These are phyloP conservation scores for Lodderomyces theae DNA, from an alignment of 1,139 yeast genomes.

Conservation along the genomic window DNA sequence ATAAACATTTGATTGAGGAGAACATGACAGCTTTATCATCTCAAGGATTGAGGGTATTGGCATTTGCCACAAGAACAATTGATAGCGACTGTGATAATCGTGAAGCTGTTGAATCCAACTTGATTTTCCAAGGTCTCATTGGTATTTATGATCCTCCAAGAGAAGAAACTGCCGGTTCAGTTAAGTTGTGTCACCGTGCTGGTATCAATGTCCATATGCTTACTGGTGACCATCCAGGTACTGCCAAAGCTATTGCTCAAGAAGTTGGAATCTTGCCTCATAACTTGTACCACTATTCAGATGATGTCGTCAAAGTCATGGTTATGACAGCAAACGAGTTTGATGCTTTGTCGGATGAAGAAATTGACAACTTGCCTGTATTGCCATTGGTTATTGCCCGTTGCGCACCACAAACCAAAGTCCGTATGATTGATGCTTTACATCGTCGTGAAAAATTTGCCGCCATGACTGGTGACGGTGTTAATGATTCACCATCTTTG, in stretches of 20 bases:
- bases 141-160: conserved; percentile 88
- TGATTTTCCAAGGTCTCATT: conserved; percentile 65
- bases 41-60: conserved; percentile 72
- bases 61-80: conserved; percentile 53
- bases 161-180: conserved; percentile 66
- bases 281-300: conserved; percentile 60
- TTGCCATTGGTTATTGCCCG: conserved; percentile 79
- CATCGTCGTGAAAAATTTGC: conserved; percentile 69
- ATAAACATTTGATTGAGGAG: conserved; percentile 43
- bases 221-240: conserved; percentile 83
- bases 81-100: conserved; percentile 34
- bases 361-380: conserved; percentile 66
- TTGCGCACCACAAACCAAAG: conserved; percentile 85
- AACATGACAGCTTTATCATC: conserved; percentile 64
- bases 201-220: conserved; percentile 84
- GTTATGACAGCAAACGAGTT: conserved; percentile 76
- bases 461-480: conserved; percentile 91
- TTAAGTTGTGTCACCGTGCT: conserved; percentile 66
- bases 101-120: conserved; percentile 50
- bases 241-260: conserved; percentile 79
- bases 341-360: conserved; percentile 59
- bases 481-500: conserved; percentile 78
- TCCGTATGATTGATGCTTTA: conserved; percentile 77
- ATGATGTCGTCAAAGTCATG: conserved; percentile 62
- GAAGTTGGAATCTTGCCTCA: conserved; percentile 82